These are phyloP conservation scores for Lepidium didymum DNA, from an alignment of 345 rosid species.

Conservation along the genomic window DNA sequence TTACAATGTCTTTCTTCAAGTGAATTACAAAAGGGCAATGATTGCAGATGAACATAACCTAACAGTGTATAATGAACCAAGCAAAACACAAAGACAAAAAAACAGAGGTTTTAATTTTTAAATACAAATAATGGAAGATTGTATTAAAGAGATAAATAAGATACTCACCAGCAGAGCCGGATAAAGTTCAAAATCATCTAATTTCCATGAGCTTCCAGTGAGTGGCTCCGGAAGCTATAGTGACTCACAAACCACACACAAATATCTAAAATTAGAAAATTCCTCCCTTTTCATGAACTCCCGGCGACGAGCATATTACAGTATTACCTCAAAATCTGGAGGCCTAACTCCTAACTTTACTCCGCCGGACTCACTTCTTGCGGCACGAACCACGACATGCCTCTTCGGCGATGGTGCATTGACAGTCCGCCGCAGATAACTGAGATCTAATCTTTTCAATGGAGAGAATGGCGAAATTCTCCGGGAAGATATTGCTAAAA, in stretches of 20 bases:
- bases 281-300: background rate
- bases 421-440: slow-evolving; percentile 27
- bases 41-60: slow-evolving; percentile 90
- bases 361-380: slow-evolving; percentile 53
- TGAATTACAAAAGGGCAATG: slow-evolving; percentile 96
- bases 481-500: background rate
- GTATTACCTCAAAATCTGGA: slow-evolving; percentile 55
- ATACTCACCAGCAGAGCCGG: slow-evolving; percentile 63
- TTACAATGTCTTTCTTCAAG: slow-evolving; percentile 73
- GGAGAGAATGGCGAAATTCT: slow-evolving; percentile 13
- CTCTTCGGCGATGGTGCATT: slow-evolving; percentile 28
- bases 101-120: background rate
- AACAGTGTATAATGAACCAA: background rate
- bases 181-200: slow-evolving; percentile 76
- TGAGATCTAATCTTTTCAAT: slow-evolving; percentile 15
- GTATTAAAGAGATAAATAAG: background rate
- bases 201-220: slow-evolving; percentile 67
- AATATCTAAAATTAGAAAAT: background rate
- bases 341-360: slow-evolving; percentile 59
- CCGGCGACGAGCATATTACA: background rate
- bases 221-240: slow-evolving; percentile 73
- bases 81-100: background rate
- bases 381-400: slow-evolving; percentile 49
- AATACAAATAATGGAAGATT: background rate
- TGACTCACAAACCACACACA: slow-evolving; percentile 6